Evolutionary conservation across 2,329 filamentous ascomycete genomes (phyloP), one percentile per base, ranked within the genome.

Genomic region (Aspergillus calidoustus): DNA sequence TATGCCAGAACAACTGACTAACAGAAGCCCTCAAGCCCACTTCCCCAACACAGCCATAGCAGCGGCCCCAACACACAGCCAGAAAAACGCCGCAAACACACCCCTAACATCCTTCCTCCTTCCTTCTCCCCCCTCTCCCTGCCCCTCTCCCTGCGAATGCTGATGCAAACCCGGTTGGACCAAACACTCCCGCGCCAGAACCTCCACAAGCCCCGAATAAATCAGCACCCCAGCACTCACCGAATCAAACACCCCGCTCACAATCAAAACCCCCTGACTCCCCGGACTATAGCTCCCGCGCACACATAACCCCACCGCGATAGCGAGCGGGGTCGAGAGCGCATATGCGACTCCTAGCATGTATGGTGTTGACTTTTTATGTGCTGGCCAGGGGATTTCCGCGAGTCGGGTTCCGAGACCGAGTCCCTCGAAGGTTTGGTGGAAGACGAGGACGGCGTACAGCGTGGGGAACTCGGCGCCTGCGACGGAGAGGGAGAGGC

Each of bases 341-440:
- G 34, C 11, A 41, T 41, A 41, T 11, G 9, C 34, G 34, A 13
- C 3, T 0, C 34, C 34, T 2, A 41, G 11, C 1, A 41, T 2
- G 11, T 41, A 41, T 11, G 34, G 34, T 15, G 34, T 41, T 15
- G 9, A 13, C 34, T 17, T 13, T 15, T 17, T 41, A 8, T 8
- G 13, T 5, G 11, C 9, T 13, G 34, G 34, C 34, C 34, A 41
- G 9, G 17, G 77, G 64, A 43, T 65, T 75, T 52, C 69, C 69
- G 51, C 77, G 71, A 88, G 82, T 50, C 86, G 80, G 0, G 86
- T 84, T 19, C 86, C 86, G 41, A 89, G 83, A 71, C 86, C 86
- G 0, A 88, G 80, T 48, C 86, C 86, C 67, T 89, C 86, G 61
- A 88, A 88, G 13, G 83, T 81, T 68, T 88, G 86, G 66, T 88